Conservation (phyloP, 805 yeast species). For the Starmerella davenportii region DNA sequence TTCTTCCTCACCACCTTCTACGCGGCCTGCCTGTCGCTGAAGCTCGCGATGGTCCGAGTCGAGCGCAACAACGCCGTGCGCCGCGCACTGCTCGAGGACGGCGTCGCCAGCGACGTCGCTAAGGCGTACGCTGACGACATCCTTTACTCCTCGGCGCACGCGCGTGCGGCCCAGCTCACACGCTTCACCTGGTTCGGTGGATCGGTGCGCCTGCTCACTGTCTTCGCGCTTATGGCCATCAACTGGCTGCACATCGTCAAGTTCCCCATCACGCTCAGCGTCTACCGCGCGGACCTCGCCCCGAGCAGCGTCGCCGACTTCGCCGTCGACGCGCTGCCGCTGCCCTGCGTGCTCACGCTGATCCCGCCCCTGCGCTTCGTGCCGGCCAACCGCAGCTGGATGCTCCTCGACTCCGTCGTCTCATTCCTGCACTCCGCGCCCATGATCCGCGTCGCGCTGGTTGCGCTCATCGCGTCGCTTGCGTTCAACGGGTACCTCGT, state of each 20-base stretch:
- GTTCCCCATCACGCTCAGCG: conserved; percentile 21
- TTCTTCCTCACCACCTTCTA: conserved; percentile 62
- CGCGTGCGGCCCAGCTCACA: conserved; percentile 11
- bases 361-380: conserved; percentile 25
- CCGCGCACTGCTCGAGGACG: conserved; percentile 81
- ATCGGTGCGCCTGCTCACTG: conserved; percentile 15
- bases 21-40: conserved; percentile 66
- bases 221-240: conserved; percentile 21
- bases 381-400: conserved; percentile 9
- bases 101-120: conserved; percentile 65
- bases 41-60: conserved; percentile 73
- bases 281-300: conserved; percentile 13
- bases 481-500: conserved; percentile 69
- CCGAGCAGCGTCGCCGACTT: conserved; percentile 10
- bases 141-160: conserved; percentile 10
- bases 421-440: conserved; percentile 8
- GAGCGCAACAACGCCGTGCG: conserved; percentile 63
- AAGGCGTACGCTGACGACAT: conserved; percentile 19
- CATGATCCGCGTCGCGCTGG: conserved; percentile 32
- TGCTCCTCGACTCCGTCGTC: conserved; percentile 7
- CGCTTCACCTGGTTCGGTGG: conserved; percentile 11
- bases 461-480: conserved; percentile 56
- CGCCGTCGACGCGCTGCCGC: conserved; percentile 4
- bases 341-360: conserved; percentile 22
- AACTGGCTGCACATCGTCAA: conserved; percentile 23